Percentiles rank a stretch among this genome's conserved stretches.
These are phyloP conservation scores for Cryptococcus jaspeensis DNA, from an alignment of 1,284 basidiomycete genomes.

Conservation along the genomic window DNA sequence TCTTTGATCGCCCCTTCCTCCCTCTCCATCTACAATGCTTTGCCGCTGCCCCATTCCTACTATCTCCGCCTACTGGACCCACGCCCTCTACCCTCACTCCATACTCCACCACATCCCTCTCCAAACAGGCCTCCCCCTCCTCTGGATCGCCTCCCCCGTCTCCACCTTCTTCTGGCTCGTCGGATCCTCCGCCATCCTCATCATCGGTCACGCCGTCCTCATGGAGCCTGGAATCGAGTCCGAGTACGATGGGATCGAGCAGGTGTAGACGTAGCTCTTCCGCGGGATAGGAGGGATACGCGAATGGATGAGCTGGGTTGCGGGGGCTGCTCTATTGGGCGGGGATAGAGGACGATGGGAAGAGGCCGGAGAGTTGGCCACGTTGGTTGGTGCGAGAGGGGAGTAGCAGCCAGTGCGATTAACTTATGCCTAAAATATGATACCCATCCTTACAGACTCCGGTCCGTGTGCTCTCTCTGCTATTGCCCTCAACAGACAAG, in stretches of 20 bases:
- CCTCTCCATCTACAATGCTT: not conserved
- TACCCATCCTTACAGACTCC: too few species aligned
- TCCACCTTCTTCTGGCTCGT: slow-evolving; percentile 52
- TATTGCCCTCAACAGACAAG: too few species aligned
- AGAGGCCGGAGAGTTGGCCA: too few species aligned
- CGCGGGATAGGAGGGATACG: too few species aligned
- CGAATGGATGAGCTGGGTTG: too few species aligned
- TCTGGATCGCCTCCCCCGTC: slow-evolving; percentile 48
- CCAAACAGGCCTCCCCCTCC: slow-evolving; percentile 40
- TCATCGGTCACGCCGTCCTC: slow-evolving; percentile 57
- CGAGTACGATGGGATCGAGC: slow-evolving; percentile 31
- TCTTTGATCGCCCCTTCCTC: not conserved
- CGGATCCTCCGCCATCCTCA: slow-evolving; percentile 47
- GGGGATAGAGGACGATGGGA: too few species aligned
- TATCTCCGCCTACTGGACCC: not conserved
- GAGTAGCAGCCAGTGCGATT: too few species aligned
- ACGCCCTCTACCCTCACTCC: not conserved
- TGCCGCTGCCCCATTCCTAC: not conserved
- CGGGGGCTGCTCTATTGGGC: too few species aligned
- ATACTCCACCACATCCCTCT: too few species aligned
- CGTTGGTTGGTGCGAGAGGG: too few species aligned
- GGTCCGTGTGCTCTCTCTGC: too few species aligned
- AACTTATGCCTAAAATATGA: too few species aligned
- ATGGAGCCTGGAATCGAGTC: slow-evolving; percentile 58
- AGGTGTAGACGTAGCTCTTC: slow-evolving; percentile 12